phyloP scores from a whole-genome alignment of 2,329 filamentous ascomycete species.

The Pseudopithomyces maydicus region DNA sequence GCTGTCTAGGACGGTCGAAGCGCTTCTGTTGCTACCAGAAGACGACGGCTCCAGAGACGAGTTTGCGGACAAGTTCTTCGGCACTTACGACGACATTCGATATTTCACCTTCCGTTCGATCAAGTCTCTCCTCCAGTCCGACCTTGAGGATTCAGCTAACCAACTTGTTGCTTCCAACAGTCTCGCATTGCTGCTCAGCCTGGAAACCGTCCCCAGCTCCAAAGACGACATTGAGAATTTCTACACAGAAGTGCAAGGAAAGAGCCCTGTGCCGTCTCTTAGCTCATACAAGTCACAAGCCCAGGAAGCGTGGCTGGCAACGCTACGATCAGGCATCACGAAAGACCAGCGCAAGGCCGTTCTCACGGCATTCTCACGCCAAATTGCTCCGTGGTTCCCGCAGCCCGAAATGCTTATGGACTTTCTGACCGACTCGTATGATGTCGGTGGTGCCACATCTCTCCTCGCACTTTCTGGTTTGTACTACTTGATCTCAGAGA shows the following conservation, averaged over 20 bases:
- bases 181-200: constrained; percentile 66
- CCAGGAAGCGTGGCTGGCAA: constrained; percentile 83
- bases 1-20: constrained; percentile 67
- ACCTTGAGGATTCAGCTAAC: constrained; percentile 26
- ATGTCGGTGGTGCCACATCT: constrained; percentile 83
- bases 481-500: constrained; percentile 91
- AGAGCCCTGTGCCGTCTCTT: constrained; percentile 64
- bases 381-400: constrained; percentile 86
- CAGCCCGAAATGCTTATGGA: constrained; percentile 91
- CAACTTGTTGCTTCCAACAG: constrained; percentile 53
- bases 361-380: constrained; percentile 73
- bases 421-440: constrained; percentile 93
- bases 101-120: constrained; percentile 80
- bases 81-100: constrained; percentile 81
- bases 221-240: constrained; percentile 71
- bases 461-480: constrained; percentile 89
- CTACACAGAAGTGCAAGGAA: constrained; percentile 69
- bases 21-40: constrained; percentile 63
- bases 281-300: constrained; percentile 77
- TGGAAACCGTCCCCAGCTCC: constrained; percentile 73
- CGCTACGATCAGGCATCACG: constrained; percentile 70
- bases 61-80: constrained; percentile 78
- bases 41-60: constrained; percentile 67
- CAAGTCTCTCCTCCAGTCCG: constrained; percentile 56
- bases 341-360: constrained; percentile 80